Conservation (phyloP, 306 rosid species). For the Quercus wislizeni region DNA sequence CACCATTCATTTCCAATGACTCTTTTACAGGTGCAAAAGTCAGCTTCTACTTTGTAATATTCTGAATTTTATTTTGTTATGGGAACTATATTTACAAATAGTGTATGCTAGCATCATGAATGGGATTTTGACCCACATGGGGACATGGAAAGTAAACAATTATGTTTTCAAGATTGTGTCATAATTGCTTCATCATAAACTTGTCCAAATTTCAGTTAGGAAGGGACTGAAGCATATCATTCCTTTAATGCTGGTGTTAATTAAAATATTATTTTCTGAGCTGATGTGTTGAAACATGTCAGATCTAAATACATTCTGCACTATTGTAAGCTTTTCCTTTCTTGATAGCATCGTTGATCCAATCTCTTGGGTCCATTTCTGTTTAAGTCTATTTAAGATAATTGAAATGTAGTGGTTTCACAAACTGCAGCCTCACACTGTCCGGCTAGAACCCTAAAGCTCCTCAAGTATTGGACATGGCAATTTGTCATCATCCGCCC, state of each 20-base stretch:
- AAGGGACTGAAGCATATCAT: background rate
- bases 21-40: conserved; percentile 67
- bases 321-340: background rate
- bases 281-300: background rate
- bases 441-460: conserved; percentile 70
- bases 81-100: conserved; percentile 4
- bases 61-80: background rate
- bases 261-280: background rate
- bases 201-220: background rate
- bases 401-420: conserved; percentile 9
- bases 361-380: background rate
- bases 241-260: background rate
- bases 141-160: background rate
- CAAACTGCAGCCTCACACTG: conserved; percentile 73
- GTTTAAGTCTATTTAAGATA: background rate
- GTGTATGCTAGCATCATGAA: background rate
- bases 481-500: conserved; percentile 92
- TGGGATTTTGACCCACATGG: background rate
- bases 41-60: background rate
- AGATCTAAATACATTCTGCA: background rate
- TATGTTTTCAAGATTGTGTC: background rate
- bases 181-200: background rate
- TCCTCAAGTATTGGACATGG: conserved; percentile 94
- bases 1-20: conserved; percentile 97
- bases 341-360: background rate